Base-by-base conservation (phyloP, 192 early-diverging fungal species). In the Linnemannia schmuckeri region DNA sequence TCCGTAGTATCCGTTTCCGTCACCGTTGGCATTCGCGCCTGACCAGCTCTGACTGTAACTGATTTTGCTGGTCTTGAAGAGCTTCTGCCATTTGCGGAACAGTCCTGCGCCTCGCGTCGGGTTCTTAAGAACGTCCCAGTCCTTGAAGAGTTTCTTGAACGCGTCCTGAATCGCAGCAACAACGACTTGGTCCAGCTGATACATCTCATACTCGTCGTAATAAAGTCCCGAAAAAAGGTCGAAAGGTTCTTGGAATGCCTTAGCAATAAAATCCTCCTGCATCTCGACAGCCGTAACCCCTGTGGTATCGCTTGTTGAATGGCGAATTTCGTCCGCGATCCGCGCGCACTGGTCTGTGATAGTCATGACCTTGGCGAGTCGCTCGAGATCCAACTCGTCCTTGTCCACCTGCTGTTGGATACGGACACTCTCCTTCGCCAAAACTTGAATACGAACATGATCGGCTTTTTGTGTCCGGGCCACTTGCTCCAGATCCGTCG, bases 101-200 rank as follows among this genome's bases (percentile, higher is more conserved):
- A 88, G 70, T 20, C 90, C 82, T 55, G 93, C 74, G 33, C 90
- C 90, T 57, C 85, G 88, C 4, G 82, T 88, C 7, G 95, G 96
- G 44, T 94, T 88, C 46, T 89, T 79, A 9, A 96, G 84, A 6
- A 94, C 94, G 61, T 93, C 83, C 96, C 96, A 97, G 52, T 88
- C 83, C 3, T 72, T 81, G 75, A 92, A 54, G 4, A 78, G 57
- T 24, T 72, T 68, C 80, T 85, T 90, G 68, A 90, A 79, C n/a
- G 79, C 71, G 13, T 87, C 85, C 74, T 88, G 76, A 55, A 82
- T 47, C 42, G 80, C 37, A 0, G 94, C 92, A 9, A 96, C 88
- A 1, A 95, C 91, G 20, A 95, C 74, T 8, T 91, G 83, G 83
- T 97, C 97, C 80, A 97, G 83, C 4, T 90, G 76, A 73, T 93